Evolutionary conservation across 2,329 filamentous ascomycete genomes (phyloP).

Genomic region (Pseudophaeomoniella oleicola): DNA sequence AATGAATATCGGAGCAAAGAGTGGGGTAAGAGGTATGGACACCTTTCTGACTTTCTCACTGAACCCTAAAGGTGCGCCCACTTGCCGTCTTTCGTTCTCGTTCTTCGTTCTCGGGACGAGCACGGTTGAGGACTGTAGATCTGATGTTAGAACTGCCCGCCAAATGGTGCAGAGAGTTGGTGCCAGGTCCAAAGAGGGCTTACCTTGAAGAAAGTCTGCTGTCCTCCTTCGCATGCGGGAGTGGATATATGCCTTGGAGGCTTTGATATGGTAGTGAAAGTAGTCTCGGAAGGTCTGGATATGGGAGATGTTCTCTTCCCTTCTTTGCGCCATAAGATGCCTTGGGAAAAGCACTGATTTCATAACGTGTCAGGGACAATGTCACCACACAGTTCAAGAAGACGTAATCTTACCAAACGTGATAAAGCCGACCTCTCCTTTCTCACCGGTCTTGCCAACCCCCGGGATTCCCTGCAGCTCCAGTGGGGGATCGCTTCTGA

Average conservation of each 20-base stretch:
- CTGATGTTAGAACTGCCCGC: background rate
- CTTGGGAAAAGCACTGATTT: slow-evolving; percentile 77
- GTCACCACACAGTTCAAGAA: slow-evolving; percentile 4
- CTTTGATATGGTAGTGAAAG: slow-evolving; percentile 99
- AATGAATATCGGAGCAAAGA: too few relatives aligned
- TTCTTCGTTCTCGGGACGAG: slow-evolving; percentile 88
- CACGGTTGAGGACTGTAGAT: slow-evolving; percentile 73
- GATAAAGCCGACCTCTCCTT: slow-evolving; percentile 84
- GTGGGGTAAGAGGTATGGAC: too few relatives aligned
- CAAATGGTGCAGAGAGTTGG: slow-evolving; percentile 2
- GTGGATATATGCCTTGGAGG: slow-evolving; percentile 98
- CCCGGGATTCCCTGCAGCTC: slow-evolving; percentile 80
- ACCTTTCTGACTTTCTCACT: too few relatives aligned
- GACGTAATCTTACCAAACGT: slow-evolving; percentile 65
- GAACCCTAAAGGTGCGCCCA: slow-evolving; percentile 73
- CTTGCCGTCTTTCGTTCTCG: slow-evolving; percentile 97
- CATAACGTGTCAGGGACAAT: slow-evolving; percentile 6
- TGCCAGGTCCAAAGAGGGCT: slow-evolving; percentile 12
- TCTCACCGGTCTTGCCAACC: slow-evolving; percentile 55
- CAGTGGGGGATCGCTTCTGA: slow-evolving; percentile 84
- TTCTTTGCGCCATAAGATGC: slow-evolving; percentile 78
- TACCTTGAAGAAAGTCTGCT: slow-evolving; percentile 94
- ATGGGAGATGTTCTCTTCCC: slow-evolving; percentile 92
- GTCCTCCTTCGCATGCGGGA: slow-evolving; percentile 95
- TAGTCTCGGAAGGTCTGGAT: slow-evolving; percentile 99